Conservation (phyloP, 331 rosid genomes). For the Quercus tomentella region DNA sequence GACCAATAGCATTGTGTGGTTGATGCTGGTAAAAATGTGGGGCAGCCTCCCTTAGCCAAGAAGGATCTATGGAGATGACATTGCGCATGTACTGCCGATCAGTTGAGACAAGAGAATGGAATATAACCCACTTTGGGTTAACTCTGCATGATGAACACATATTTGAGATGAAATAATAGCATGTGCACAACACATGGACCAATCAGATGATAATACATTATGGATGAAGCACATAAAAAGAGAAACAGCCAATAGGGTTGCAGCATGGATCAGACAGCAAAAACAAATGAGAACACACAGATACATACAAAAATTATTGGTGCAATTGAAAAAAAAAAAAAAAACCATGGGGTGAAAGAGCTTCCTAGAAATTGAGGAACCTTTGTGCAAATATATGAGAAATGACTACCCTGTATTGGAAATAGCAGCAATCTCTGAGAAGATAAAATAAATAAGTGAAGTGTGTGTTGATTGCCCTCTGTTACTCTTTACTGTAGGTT, state of each 20-base stretch:
- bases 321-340: background rate
- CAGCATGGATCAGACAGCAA: background rate
- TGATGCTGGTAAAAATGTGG: conserved; percentile 85
- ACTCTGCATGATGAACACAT: conserved; percentile 49
- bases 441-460: background rate
- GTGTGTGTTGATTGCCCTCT: too few species aligned
- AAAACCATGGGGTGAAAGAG: background rate
- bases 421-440: background rate
- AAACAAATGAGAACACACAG: background rate
- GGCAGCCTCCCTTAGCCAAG: conserved; percentile 79
- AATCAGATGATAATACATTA: background rate
- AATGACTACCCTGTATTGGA: background rate
- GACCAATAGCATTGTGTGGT: conserved; percentile 40
- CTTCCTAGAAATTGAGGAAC: background rate
- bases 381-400: background rate
- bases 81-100: conserved; percentile 91
- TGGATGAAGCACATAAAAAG: background rate
- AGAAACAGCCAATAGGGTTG: background rate
- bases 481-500: too few species aligned
- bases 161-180: background rate
- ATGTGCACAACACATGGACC: background rate
- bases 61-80: conserved; percentile 76
- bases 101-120: conserved; percentile 78
- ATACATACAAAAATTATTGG: background rate
- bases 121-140: conserved; percentile 93